phyloP scores from a whole-genome alignment of 768 basidiomycete species.

The Russula emetica region DNA sequence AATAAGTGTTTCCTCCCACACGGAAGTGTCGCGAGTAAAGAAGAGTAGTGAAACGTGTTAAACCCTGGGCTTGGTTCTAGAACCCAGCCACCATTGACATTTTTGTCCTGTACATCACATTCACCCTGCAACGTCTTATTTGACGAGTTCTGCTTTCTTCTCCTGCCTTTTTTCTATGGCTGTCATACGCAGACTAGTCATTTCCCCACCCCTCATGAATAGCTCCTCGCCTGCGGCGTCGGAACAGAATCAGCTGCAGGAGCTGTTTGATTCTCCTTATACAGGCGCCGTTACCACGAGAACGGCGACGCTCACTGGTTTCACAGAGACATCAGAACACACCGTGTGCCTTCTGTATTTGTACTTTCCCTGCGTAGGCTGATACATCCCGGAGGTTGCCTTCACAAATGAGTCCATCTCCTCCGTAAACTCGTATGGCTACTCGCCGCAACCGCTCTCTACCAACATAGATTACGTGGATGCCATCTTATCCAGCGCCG shows the following conservation, averaged over 20 bases:
- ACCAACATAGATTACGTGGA: conserved; percentile 62
- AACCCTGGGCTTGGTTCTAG: conserved; percentile 7
- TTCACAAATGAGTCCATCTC: conserved; percentile 49
- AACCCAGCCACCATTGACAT: neutral
- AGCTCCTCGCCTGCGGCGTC: conserved; percentile 82
- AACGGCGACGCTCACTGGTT: conserved; percentile 68
- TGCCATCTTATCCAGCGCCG: conserved; percentile 41
- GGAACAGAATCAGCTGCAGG: conserved; percentile 55
- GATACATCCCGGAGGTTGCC: conserved; percentile 47
- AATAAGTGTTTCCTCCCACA: conserved; percentile 41
- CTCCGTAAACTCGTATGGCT: conserved; percentile 84
- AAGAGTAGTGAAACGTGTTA: conserved; percentile 3
- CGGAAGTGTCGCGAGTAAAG: conserved; percentile 4
- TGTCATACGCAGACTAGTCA: conserved; percentile 48
- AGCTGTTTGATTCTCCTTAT: conserved; percentile 58
- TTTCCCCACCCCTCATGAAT: conserved; percentile 68
- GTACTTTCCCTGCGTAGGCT: neutral
- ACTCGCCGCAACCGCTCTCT: conserved; percentile 72
- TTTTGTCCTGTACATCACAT: conserved; percentile 9
- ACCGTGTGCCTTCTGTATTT: conserved; percentile 42
- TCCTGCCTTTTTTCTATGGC: conserved; percentile 43
- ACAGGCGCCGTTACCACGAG: conserved; percentile 82
- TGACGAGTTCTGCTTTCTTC: conserved; percentile 6
- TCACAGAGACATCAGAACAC: conserved; percentile 58
- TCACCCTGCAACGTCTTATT: neutral